These are phyloP conservation scores for Phanerochaete sordida DNA, from an alignment of 768 basidiomycete species.

Conservation along the genomic window DNA sequence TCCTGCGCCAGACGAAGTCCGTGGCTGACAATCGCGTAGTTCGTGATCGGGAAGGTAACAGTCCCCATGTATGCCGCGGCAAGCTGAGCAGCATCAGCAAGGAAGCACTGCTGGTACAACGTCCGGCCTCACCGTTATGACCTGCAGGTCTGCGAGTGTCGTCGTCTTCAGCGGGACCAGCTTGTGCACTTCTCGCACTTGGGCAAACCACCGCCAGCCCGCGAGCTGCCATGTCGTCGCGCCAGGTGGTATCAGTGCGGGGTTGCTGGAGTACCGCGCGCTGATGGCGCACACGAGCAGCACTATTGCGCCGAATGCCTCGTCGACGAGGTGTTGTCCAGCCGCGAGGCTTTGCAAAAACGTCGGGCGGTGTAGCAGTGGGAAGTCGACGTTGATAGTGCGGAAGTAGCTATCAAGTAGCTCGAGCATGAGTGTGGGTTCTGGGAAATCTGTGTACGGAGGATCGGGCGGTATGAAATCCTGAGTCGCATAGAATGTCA, in stretches of 20 bases:
- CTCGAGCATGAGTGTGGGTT: constrained; percentile 20
- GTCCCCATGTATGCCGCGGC: constrained; percentile 5
- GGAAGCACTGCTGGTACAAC: no score
- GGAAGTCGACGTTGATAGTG: constrained; percentile 30
- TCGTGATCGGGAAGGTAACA: neutral
- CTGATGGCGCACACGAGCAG: constrained; percentile 42
- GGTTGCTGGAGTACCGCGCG: constrained; percentile 40
- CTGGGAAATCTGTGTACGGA: neutral
- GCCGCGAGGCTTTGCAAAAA: constrained; percentile 32
- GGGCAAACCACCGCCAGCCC: constrained; percentile 43
- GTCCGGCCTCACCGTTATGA: constrained; percentile 41
- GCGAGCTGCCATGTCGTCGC: constrained; percentile 20
- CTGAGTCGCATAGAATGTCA: neutral
- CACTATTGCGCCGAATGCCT: constrained; percentile 34
- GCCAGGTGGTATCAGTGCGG: constrained; percentile 26
- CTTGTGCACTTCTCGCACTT: constrained; percentile 52
- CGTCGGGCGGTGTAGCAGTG: constrained; percentile 39
- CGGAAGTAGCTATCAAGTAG: constrained; percentile 43
- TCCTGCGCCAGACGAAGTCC: constrained; percentile 53
- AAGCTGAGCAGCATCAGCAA: constrained; percentile 30
- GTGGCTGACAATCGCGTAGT: constrained; percentile 30
- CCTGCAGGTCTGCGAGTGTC: constrained; percentile 66
- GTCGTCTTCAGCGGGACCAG: constrained; percentile 44
- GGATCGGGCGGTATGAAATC: neutral
- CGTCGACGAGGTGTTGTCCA: constrained; percentile 30